Evolutionary conservation across 2,329 filamentous ascomycete species (phyloP).

Genomic region (Pseudogymnoascus sp.): DNA sequence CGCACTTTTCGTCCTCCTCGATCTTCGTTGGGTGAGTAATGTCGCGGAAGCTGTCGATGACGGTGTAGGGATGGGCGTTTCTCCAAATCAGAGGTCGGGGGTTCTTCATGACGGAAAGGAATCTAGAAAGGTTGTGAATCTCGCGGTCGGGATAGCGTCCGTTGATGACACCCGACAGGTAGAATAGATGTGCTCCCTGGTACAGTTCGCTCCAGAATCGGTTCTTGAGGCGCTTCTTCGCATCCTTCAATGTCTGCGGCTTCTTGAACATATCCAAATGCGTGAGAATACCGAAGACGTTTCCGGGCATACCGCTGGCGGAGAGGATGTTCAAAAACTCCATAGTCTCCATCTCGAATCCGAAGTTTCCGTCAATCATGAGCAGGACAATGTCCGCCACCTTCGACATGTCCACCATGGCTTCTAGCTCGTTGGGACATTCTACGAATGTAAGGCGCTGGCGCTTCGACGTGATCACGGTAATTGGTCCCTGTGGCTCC

Average conservation of each 20-base stretch:
- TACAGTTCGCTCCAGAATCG: conserved; percentile 96
- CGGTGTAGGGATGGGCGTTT: conserved; percentile 88
- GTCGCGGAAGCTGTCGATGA: conserved; percentile 92
- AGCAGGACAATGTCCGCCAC: conserved; percentile 94
- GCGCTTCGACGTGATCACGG: conserved; percentile 93
- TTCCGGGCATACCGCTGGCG: conserved; percentile 96
- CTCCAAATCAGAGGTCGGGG: conserved; percentile 93
- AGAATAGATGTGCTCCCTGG: conserved; percentile 94
- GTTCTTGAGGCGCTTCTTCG: conserved; percentile 95
- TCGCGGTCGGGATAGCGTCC: conserved; percentile 95
- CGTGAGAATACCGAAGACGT: conserved; percentile 94
- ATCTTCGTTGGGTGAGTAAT: conserved; percentile 89
- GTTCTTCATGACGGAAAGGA: conserved; percentile 98
- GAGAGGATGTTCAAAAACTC: conserved; percentile 93
- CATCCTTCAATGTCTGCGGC: conserved; percentile 81
- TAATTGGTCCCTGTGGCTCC: conserved; percentile 84
- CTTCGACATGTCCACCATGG: conserved; percentile 96
- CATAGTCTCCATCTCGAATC: conserved; percentile 99
- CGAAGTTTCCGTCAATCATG: conserved; percentile 98
- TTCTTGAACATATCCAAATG: conserved; percentile 95
- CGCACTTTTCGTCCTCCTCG: conserved; percentile 81
- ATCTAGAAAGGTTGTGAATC: conserved; percentile 89
- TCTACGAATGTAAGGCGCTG: conserved; percentile 92
- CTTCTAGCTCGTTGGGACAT: conserved; percentile 92
- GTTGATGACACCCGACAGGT: conserved; percentile 92